Evolutionary conservation across 495 filamentous ascomycete genomes (phyloP).

Genomic region (Aspergillus panamensis): DNA sequence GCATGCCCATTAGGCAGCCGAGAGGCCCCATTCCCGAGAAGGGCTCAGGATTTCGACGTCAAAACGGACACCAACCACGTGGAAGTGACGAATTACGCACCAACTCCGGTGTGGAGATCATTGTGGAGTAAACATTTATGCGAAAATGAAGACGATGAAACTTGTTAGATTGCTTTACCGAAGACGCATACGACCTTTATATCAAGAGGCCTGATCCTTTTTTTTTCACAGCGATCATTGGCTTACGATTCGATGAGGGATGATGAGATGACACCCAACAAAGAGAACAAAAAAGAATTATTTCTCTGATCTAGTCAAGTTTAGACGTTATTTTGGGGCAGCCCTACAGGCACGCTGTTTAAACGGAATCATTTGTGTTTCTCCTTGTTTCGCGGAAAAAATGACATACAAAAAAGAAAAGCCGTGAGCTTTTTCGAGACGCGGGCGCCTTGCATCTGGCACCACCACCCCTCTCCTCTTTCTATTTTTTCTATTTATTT

Average conservation of each 20-base stretch:
- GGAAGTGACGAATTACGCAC: conserved; percentile 73
- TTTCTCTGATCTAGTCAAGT: conserved; percentile 48
- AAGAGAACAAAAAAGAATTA: conserved; percentile 42
- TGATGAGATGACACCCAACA: conserved; percentile 50
- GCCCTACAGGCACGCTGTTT: conserved; percentile 43
- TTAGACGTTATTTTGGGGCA: conserved; percentile 52
- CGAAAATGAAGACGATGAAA: conserved; percentile 32
- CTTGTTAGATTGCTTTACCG: conserved; percentile 45
- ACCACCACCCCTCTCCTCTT: conserved; percentile 22
- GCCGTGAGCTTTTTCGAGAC: conserved; percentile 23
- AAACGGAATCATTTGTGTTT: conserved; percentile 31
- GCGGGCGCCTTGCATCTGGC: conserved; percentile 43
- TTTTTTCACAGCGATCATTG: conserved; percentile 36
- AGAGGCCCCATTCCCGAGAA: conserved; percentile 76
- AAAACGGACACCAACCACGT: conserved; percentile 76
- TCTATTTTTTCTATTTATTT: conserved; percentile 28
- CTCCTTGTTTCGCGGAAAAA: conserved; percentile 26
- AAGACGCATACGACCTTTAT: conserved; percentile 47
- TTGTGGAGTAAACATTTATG: conserved; percentile 48
- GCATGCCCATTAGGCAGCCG: conserved; percentile 76
- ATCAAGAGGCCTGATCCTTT: conserved; percentile 45
- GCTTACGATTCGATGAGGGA: conserved; percentile 56
- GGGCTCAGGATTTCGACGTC: conserved; percentile 69
- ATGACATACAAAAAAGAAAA: conserved; percentile 23
- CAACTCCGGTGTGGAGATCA: conserved; percentile 55